Percentiles rank a stretch among this genome's conserved stretches.
Conservation (phyloP, 2,329 filamentous ascomycete genomes). For the Fusarium brevicatenulatum region DNA sequence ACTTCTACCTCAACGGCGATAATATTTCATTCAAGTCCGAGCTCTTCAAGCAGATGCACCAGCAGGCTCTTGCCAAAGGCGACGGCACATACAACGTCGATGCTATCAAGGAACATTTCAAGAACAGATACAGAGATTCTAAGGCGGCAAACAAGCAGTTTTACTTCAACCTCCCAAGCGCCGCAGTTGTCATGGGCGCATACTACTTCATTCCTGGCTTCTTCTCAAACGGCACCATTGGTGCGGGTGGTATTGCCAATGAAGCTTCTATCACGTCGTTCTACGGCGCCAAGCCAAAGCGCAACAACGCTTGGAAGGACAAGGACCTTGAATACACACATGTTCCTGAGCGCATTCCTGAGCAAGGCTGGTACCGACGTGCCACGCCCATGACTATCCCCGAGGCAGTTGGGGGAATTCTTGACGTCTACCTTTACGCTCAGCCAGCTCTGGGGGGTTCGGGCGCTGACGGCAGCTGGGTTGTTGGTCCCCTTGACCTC, state of each 20-base stretch:
- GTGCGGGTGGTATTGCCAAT: constrained; percentile 22
- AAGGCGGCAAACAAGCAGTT: constrained; percentile 27
- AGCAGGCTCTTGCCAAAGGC: constrained; percentile 20
- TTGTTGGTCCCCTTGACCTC: neutral
- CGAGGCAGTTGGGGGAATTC: constrained; percentile 19
- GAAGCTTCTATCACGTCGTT: constrained; percentile 28
- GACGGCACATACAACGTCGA: constrained; percentile 27
- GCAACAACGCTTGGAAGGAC: constrained; percentile 20
- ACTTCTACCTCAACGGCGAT: constrained; percentile 25
- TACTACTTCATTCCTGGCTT: constrained; percentile 31
- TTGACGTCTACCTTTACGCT: constrained; percentile 25
- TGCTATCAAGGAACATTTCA: constrained; percentile 28
- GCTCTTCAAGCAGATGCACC: constrained; percentile 21
- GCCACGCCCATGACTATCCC: constrained; percentile 22
- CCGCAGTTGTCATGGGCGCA: constrained; percentile 23
- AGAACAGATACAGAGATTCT: constrained; percentile 20
- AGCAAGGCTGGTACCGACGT: constrained; percentile 27
- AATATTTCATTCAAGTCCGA: constrained; percentile 21
- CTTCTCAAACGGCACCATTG: constrained; percentile 30
- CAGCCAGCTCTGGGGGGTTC: constrained; percentile 12
- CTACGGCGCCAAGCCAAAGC: constrained; percentile 19
- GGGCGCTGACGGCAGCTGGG: constrained; percentile 15
- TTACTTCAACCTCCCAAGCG: constrained; percentile 19
- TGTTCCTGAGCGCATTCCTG: constrained; percentile 24
- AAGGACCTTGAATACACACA: constrained; percentile 20